Evolutionary conservation across 805 yeast species (phyloP), one percentile per base, ranked within the genome.

Genomic region (Ogataea philodendri): DNA sequence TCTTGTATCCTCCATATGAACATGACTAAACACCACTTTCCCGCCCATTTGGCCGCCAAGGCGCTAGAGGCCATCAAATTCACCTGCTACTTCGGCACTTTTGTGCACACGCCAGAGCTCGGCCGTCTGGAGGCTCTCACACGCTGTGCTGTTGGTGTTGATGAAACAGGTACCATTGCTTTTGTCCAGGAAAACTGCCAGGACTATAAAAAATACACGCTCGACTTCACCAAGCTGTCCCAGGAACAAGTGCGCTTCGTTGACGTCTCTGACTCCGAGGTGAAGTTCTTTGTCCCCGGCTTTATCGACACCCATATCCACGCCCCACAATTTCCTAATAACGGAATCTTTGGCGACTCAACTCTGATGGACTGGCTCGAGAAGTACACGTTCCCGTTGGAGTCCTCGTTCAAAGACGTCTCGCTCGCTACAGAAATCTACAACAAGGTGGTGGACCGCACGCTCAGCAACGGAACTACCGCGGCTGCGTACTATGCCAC

Each of bases 401-500:
- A 93, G 60, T 66, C 84, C 6, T 70, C 84, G 4, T 72, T 86
- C 42, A 63, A 60, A 13, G 75, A 81, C 44, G 47, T 72, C 15
- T 51, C 57, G 1, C 55, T 69, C 29, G 96, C 96, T 0, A 46
- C 60, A 9, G 55, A 66, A 5, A 79, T 89, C 2, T 93, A 90
- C 57, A 47, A 69, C 9, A 73, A 70, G 46, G 84, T 83, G 5
- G 76, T 93, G n/a, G 51, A 62, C 3, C 76, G 82, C 37, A 85
- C 96, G 0, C 63, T 93, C 44, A 52, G 57, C 3, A 69, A 79
- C 54, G 98, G 98, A 14, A 93, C 97, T 1, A 93, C 98, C 1
- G 79, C 90, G 37, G 95, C 95, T 0, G 72, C 94, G 0, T 93
- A 93, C 63, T 93, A 79, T 58, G 90, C 97, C 4, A 88, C 97